Evolutionary conservation across 2,329 filamentous ascomycete genomes (phyloP).

Genomic region (Fusarium sp.): DNA sequence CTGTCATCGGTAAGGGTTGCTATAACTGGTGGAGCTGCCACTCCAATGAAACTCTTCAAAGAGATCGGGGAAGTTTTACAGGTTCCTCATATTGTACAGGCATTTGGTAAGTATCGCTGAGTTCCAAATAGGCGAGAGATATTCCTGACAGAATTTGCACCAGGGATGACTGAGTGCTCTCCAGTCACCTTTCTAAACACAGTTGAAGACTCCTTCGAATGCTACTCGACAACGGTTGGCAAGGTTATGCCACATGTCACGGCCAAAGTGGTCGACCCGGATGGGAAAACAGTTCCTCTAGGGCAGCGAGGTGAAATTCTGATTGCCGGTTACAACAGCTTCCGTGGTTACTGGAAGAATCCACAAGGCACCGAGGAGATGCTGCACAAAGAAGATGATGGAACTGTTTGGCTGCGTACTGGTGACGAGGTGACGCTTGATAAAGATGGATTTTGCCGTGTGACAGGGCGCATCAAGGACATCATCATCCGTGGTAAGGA

Average conservation of each 20-base stretch:
- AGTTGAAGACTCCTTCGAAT: not conserved
- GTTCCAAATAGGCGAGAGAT: fast-evolving
- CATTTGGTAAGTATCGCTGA: not conserved
- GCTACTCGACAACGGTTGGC: not conserved
- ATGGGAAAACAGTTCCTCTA: not conserved
- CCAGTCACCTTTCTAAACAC: not conserved
- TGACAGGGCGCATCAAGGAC: constrained; percentile 88
- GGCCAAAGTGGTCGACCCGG: not conserved
- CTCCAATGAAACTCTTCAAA: not conserved
- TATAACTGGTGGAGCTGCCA: not conserved
- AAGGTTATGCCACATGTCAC: not conserved
- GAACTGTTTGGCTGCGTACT: constrained; percentile 77
- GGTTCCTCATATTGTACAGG: not conserved
- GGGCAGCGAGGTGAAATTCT: not conserved
- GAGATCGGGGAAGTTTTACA: not conserved
- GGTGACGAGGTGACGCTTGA: constrained; percentile 88
- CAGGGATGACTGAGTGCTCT: not conserved
- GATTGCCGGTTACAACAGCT: not conserved
- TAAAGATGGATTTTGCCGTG: constrained; percentile 78
- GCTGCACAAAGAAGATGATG: not conserved
- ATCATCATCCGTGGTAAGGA: constrained; percentile 79
- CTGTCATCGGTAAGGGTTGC: not conserved
- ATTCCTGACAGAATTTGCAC: not conserved
- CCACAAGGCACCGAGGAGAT: not conserved
- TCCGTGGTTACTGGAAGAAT: not conserved